Evolutionary conservation across 768 basidiomycete genomes (phyloP).

Genomic region (Suillus plorans): DNA sequence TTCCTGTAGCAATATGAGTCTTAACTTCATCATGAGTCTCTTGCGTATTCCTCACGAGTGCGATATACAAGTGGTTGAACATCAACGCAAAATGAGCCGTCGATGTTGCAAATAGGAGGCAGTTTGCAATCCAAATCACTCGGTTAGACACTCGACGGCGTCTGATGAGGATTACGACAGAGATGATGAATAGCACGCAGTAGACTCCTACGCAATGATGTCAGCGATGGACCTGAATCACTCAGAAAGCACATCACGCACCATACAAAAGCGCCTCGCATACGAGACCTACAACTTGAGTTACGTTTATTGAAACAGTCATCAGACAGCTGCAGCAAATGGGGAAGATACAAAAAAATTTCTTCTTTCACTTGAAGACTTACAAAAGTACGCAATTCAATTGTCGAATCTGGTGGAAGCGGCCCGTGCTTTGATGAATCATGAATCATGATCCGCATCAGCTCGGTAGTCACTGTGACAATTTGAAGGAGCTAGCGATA

Average conservation of each 20-base stretch:
- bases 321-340: neutral
- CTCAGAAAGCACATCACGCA: slow-evolving; percentile 6
- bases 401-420: no score
- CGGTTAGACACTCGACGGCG: slow-evolving; percentile 3
- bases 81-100: slow-evolving; percentile 20
- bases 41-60: slow-evolving; percentile 17
- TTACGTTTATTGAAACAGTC: neutral
- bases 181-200: slow-evolving; percentile 17
- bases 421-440: neutral
- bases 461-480: neutral
- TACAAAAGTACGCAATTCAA: neutral
- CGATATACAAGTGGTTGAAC: slow-evolving; percentile 22
- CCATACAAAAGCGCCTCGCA: slow-evolving; percentile 28
- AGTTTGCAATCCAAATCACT: slow-evolving; percentile 11
- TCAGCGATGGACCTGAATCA: neutral
- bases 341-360: neutral
- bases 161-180: slow-evolving; percentile 14
- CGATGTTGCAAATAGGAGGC: slow-evolving; percentile 17
- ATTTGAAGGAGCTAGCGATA: neutral
- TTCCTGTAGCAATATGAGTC: slow-evolving; percentile 6
- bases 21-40: neutral
- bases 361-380: neutral
- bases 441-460: neutral
- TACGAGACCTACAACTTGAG: slow-evolving; percentile 18
- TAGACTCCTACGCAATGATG: slow-evolving; percentile 8